Base-by-base conservation (phyloP, 495 filamentous ascomycete species). In the Podospora conica region DNA sequence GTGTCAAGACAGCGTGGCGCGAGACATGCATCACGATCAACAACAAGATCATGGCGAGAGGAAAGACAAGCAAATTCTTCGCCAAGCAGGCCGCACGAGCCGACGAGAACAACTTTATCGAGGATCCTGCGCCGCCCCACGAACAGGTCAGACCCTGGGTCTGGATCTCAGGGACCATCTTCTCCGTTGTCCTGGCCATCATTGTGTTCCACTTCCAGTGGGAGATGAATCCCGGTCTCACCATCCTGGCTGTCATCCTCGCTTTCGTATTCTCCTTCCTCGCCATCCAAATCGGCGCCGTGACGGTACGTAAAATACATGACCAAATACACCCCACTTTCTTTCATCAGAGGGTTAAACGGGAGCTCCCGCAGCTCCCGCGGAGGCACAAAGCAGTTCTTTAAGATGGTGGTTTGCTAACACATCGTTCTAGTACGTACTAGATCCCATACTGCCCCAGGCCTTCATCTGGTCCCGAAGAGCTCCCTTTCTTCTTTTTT, bases 201-300 rank as follows among this genome's bases (percentile, higher is more conserved):
- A 72, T 89, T 55, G 80, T 90, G 66, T 80, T 86, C 69, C 81
- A 80, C 55, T 76, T 87, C 21, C 84, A 88, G 73, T 89, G 82
- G 75, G 79, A 84, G 3, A 87, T 87, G 79, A 76, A 85, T 65
- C 79, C 85, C 6, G 87, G 87, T 48, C 75, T 86, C 63, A 85
- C 84, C 15, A 77, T 90, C 59, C 77, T 90, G 29, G 84, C 87
- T 25, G 78, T 84, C 67, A 40, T 90, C 28, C 76, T 90, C 27
- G 85, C 86, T 57, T 87, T 90, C 80, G 73, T 90, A 72, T 90
- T 90, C 74, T 84, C 86, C 15, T 90, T 90, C 78, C 76, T 90
- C 55, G 85, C 84, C 64, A 87, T 88, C 68, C 86, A 90, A 73
- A 84, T 85, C 71, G 83, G 83, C 18, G 86, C 83, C 29, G 80